Percentiles rank a stretch among this genome's conserved stretches.
Evolutionary conservation across 805 yeast genomes (phyloP).

Genomic region (Nakazawaea wyomingensis): DNA sequence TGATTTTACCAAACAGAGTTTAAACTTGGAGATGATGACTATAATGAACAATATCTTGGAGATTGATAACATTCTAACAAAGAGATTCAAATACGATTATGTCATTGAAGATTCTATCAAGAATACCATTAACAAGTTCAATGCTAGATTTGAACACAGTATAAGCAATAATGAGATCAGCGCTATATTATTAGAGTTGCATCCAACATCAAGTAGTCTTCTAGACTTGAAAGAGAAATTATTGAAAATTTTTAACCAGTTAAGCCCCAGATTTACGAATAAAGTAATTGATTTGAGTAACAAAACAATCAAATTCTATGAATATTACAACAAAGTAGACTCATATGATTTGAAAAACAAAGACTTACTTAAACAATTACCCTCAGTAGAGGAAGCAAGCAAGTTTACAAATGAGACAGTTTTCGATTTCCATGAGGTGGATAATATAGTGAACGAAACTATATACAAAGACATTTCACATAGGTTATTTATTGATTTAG

Average conservation of each 20-base stretch:
- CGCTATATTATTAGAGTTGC: conserved; percentile 8
- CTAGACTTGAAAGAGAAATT: conserved; percentile 7
- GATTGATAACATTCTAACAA: conserved; percentile 9
- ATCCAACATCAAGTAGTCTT: conserved; percentile 1
- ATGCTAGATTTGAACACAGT: conserved; percentile 7
- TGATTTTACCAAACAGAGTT: conserved; percentile 7
- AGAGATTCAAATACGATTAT: conserved; percentile 10
- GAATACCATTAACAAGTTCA: conserved; percentile 3
- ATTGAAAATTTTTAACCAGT: conserved; percentile 10
- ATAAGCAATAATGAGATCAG: conserved; percentile 9
- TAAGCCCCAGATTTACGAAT: conserved; percentile 21
- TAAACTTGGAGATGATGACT: conserved; percentile 12
- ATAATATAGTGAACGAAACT: conserved; percentile 23
- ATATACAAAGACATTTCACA: conserved; percentile 25
- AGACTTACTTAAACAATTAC: conserved; percentile 19
- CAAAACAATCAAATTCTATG: conserved; percentile 21
- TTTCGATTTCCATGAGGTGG: conserved; percentile 17
- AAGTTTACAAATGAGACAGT: conserved; percentile 9
- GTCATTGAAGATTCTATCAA: conserved; percentile 8
- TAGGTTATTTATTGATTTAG: conserved; percentile 19
- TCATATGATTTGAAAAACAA: conserved; percentile 10
- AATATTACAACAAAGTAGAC: conserved; percentile 18
- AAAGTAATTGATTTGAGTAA: conserved; percentile 19
- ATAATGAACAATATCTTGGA: conserved; percentile 11
- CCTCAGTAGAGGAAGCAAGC: conserved; percentile 19